phyloP scores from a whole-genome alignment of 176 grass and related monocot species.

The Juncus inflexus region DNA sequence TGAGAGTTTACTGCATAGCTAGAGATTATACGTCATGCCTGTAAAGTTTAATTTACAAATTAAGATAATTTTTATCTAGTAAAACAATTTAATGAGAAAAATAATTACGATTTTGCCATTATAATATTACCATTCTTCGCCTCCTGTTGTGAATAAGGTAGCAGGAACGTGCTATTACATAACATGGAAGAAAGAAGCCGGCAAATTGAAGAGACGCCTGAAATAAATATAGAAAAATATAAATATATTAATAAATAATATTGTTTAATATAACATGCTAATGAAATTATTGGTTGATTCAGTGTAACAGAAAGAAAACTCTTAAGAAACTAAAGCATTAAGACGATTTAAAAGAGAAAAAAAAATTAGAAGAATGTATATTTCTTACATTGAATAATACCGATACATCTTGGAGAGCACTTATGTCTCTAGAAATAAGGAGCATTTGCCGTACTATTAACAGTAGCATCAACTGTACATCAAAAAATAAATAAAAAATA shows the following conservation, averaged over 20 bases:
- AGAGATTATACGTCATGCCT: background rate
- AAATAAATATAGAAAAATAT: constrained; percentile 19
- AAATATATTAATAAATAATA: constrained; percentile 14
- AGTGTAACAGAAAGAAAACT: too few relatives aligned
- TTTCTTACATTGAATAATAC: constrained; percentile 76
- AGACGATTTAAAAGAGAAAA: background rate
- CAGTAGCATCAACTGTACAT: constrained; percentile 75
- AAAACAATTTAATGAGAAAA: background rate
- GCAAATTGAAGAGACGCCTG: constrained; percentile 82
- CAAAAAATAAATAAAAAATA: constrained; percentile 17
- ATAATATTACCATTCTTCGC: constrained; percentile 59
- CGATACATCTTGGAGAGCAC: constrained; percentile 73
- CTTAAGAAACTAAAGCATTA: too few relatives aligned
- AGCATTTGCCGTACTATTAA: constrained; percentile 74
- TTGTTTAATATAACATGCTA: background rate
- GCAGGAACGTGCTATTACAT: constrained; percentile 82
- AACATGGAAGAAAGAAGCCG: constrained; percentile 87
- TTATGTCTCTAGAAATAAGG: constrained; percentile 66
- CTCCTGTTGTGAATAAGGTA: constrained; percentile 65
- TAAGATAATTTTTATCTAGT: background rate
- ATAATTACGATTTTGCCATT: background rate
- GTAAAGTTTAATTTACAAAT: background rate
- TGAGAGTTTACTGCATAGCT: too few relatives aligned
- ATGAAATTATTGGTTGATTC: too few relatives aligned
- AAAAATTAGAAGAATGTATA: constrained; percentile 1